Evolutionary conservation across 331 rosid genomes (phyloP).

Genomic region (Stylosanthes scabra): DNA sequence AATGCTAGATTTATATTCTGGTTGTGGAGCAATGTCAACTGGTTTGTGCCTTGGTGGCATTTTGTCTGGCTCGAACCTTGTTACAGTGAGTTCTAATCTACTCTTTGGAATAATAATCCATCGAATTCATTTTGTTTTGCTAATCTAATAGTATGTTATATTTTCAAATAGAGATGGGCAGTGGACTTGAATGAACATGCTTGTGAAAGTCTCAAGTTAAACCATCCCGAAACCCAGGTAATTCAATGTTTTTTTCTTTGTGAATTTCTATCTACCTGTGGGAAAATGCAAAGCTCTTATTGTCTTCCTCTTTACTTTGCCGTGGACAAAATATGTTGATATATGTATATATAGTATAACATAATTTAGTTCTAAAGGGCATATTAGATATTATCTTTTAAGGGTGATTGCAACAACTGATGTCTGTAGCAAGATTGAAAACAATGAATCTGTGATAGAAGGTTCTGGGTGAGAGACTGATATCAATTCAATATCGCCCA

Average conservation of each 20-base stretch:
- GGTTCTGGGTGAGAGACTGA: too few relatives aligned
- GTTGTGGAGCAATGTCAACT: slow-evolving; percentile 97
- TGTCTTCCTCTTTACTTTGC: too few relatives aligned
- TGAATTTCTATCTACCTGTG: neutral
- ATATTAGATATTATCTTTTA: neutral
- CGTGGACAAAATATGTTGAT: too few relatives aligned
- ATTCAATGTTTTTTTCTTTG: neutral
- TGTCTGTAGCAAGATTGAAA: too few relatives aligned
- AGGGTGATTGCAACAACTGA: neutral
- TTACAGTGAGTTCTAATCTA: slow-evolving; percentile 59
- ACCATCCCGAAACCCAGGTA: slow-evolving; percentile 88
- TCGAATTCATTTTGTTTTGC: neutral
- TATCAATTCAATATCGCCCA: too few relatives aligned
- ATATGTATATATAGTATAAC: too few relatives aligned
- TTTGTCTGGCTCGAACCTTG: slow-evolving; percentile 61
- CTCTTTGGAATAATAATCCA: neutral
- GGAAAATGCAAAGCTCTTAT: too few relatives aligned
- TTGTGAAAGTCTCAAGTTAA: slow-evolving; percentile 71
- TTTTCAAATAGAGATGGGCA: slow-evolving; percentile 77
- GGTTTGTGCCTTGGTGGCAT: slow-evolving; percentile 83
- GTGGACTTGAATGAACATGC: slow-evolving; percentile 71
- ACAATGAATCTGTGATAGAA: too few relatives aligned
- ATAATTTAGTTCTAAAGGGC: neutral
- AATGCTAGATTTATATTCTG: slow-evolving; percentile 77
- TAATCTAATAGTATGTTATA: slow-evolving; percentile 7